A percentile compares a stretch with the other conserved stretches of the same genome.
Conservation (phyloP, 805 yeast genomes). For the Metschnikowia kofuensis region DNA sequence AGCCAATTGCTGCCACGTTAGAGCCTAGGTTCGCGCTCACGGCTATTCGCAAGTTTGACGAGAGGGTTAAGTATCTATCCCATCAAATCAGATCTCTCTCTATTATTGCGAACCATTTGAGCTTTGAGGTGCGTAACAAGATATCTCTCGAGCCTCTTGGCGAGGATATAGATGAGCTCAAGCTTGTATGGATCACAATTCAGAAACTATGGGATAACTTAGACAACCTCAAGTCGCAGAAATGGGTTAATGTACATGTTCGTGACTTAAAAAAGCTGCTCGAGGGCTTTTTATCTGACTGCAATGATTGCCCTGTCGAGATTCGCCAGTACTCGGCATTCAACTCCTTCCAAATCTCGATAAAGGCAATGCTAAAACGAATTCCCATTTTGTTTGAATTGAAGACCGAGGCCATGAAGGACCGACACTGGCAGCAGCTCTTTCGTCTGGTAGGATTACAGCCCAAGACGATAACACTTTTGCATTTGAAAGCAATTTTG, state of each 20-base stretch:
- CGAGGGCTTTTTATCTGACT: constrained; percentile 46
- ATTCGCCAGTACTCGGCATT: constrained; percentile 69
- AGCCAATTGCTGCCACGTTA: constrained; percentile 44
- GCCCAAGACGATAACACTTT: constrained; percentile 14
- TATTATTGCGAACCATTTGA: constrained; percentile 25
- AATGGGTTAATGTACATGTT: constrained; percentile 52
- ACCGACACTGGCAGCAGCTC: constrained; percentile 64
- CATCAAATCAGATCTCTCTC: not conserved
- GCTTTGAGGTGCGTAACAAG: constrained; percentile 27
- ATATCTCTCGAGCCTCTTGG: constrained; percentile 28
- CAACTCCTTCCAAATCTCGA: constrained; percentile 47
- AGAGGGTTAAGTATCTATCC: constrained; percentile 24
- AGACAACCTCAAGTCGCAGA: constrained; percentile 35
- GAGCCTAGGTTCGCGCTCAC: constrained; percentile 45
- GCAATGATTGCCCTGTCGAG: constrained; percentile 53
- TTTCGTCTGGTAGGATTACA: constrained; percentile 34
- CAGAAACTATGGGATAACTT: constrained; percentile 49
- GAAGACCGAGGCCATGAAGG: constrained; percentile 54
- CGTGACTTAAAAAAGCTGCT: constrained; percentile 44
- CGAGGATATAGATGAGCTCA: constrained; percentile 55
- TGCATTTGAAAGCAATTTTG: constrained; percentile 62
- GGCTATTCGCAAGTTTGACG: constrained; percentile 27
- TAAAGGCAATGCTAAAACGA: constrained; percentile 41
- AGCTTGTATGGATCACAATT: constrained; percentile 62
- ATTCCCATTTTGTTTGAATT: constrained; percentile 43